These are phyloP conservation scores for Psilocybe cubensis DNA, from an alignment of 768 basidiomycete species.

Conservation along the genomic window DNA sequence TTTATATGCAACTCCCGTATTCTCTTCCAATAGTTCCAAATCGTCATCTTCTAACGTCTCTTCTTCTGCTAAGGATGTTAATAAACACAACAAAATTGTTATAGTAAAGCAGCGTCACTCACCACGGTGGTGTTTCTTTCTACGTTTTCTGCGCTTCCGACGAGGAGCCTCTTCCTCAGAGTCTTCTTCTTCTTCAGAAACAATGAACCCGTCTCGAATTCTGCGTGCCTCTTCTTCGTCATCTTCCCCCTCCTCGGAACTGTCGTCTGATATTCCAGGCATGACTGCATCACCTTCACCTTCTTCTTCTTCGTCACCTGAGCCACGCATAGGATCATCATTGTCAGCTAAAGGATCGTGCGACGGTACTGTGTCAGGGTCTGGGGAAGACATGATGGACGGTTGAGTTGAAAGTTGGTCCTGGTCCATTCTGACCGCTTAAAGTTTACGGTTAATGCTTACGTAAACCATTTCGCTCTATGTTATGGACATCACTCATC, in stretches of 20 bases:
- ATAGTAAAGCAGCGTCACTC: constrained; percentile 22
- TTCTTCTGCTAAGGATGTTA: constrained; percentile 50
- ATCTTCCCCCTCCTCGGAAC: constrained; percentile 83
- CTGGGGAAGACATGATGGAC: constrained; percentile 61
- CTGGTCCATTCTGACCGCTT: constrained; percentile 9
- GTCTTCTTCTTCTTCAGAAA: constrained; percentile 88
- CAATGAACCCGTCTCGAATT: constrained; percentile 90
- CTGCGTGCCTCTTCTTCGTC: constrained; percentile 85
- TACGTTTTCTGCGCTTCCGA: constrained; percentile 63
- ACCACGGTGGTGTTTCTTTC: constrained; percentile 70
- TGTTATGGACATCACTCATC: constrained; percentile 1
- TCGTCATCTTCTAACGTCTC: constrained; percentile 93
- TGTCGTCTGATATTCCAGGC: constrained; percentile 70
- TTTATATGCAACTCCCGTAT: constrained; percentile 81
- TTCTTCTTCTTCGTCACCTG: constrained; percentile 58
- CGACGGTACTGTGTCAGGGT: constrained; percentile 35
- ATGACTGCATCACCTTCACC: constrained; percentile 59
- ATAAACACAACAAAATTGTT: constrained; percentile 9
- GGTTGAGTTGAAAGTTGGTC: constrained; percentile 25
- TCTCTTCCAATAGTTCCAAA: constrained; percentile 85
- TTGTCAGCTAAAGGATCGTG: constrained; percentile 35
- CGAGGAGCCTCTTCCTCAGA: constrained; percentile 68
- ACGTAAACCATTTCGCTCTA: constrained; percentile 18
- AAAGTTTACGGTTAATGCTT: constrained; percentile 23
- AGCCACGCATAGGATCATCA: constrained; percentile 67